Evolutionary conservation across 345 rosid genomes (phyloP).

Genomic region (Arabidopsis suecica): DNA sequence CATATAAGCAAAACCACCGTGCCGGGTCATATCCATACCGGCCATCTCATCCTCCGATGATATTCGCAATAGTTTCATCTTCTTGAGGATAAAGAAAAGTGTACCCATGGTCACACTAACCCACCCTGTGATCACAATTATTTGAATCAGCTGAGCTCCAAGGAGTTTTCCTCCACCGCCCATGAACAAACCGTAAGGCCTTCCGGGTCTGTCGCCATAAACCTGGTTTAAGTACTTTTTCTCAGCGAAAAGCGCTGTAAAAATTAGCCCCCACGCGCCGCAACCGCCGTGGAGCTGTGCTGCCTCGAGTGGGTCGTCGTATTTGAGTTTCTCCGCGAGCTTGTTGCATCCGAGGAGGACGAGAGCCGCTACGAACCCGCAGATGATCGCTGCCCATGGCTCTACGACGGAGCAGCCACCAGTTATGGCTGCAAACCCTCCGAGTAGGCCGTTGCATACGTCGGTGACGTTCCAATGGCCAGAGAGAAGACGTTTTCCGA

Average conservation of each 20-base stretch:
- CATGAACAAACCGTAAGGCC: slow-evolving; percentile 70
- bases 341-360: slow-evolving; percentile 68
- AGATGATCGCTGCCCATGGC: slow-evolving; percentile 83
- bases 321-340: slow-evolving; percentile 57
- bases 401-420: slow-evolving; percentile 86
- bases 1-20: slow-evolving; percentile 80
- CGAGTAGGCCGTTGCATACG: slow-evolving; percentile 79
- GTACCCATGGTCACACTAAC: slow-evolving; percentile 80
- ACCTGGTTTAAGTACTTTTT: slow-evolving; percentile 59
- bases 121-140: slow-evolving; percentile 65
- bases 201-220: slow-evolving; percentile 43
- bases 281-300: slow-evolving; percentile 85
- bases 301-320: slow-evolving; percentile 77
- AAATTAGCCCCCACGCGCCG: slow-evolving; percentile 78
- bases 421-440: slow-evolving; percentile 88
- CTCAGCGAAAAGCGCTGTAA: slow-evolving; percentile 70
- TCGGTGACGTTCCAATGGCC: slow-evolving; percentile 86
- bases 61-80: slow-evolving; percentile 62
- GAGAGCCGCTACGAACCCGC: slow-evolving; percentile 69
- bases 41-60: slow-evolving; percentile 69
- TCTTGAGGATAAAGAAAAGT: slow-evolving; percentile 56
- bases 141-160: slow-evolving; percentile 69
- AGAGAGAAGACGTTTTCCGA: slow-evolving; percentile 61
- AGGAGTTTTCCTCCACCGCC: slow-evolving; percentile 78
- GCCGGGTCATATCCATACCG: slow-evolving; percentile 84